These are phyloP conservation scores for Pseudogymnoascus verrucosus DNA, from an alignment of 2,329 filamentous ascomycete species.

Conservation along the genomic window DNA sequence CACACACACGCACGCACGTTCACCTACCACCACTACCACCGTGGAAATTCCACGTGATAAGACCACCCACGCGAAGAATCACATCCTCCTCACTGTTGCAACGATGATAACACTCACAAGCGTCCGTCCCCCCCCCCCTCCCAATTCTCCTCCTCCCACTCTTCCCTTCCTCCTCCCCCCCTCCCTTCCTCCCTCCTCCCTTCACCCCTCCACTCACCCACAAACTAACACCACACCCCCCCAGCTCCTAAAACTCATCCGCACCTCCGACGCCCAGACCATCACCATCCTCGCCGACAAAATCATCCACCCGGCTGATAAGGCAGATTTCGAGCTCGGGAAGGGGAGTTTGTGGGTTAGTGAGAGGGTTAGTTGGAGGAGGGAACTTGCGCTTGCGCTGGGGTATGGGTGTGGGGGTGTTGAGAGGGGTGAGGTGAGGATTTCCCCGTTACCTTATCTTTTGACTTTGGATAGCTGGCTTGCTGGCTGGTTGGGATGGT, in stretches of 20 bases:
- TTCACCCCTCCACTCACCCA: neutral
- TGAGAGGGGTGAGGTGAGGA: slow-evolving; percentile 33
- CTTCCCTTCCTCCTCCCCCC: too few relatives aligned
- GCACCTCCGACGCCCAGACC: neutral
- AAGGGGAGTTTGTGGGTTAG: neutral
- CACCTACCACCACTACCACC: too few relatives aligned
- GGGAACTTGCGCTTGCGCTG: neutral
- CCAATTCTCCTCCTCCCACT: neutral
- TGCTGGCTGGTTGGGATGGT: too few relatives aligned
- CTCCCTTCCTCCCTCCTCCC: neutral
- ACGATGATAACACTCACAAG: too few relatives aligned
- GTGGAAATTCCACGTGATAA: too few relatives aligned
- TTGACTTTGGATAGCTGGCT: neutral
- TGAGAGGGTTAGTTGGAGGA: neutral
- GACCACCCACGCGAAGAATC: too few relatives aligned
- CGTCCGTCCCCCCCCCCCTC: too few relatives aligned
- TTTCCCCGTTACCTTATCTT: too few relatives aligned
- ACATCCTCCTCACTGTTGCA: too few relatives aligned
- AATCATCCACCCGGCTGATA: neutral
- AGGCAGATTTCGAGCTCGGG: neutral
- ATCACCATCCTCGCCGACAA: neutral
- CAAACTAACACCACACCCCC: neutral
- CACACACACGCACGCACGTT: too few relatives aligned
- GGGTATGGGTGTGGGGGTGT: neutral
- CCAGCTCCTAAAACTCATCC: neutral